A percentile compares a stretch with the other conserved stretches of the same genome.
These are phyloP conservation scores for Verticillium tricorpus DNA, from an alignment of 2,329 filamentous ascomycete genomes.

Conservation along the genomic window DNA sequence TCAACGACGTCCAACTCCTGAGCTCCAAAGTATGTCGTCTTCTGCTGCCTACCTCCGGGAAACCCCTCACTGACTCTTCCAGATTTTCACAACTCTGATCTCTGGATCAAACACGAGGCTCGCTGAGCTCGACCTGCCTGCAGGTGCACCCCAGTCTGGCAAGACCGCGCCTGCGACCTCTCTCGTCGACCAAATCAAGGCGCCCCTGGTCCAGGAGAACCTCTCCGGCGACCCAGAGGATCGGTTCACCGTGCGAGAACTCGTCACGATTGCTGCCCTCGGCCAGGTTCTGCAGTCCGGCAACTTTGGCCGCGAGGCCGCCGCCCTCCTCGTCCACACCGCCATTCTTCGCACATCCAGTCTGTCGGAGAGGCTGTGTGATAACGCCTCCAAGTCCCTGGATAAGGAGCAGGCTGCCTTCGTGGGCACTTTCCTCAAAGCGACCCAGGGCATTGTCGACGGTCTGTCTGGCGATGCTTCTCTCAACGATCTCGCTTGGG, in stretches of 20 bases:
- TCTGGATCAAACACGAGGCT: background rate
- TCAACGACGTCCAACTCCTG: constrained; percentile 58
- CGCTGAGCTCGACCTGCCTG: background rate
- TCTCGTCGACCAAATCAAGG: background rate
- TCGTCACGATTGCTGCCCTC: constrained; percentile 11
- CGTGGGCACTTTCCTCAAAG: background rate
- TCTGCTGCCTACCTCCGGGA: background rate
- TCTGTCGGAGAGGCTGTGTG: background rate
- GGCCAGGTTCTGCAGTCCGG: background rate
- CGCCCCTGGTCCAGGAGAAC: background rate
- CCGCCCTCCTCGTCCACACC: background rate
- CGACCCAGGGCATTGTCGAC: background rate
- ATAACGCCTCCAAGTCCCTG: background rate
- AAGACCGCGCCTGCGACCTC: background rate
- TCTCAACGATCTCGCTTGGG: constrained; percentile 13
- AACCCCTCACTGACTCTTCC: background rate
- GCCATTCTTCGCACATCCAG: background rate
- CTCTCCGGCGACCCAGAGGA: background rate
- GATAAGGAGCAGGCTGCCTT: background rate
- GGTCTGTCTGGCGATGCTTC: background rate
- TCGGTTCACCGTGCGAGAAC: constrained; percentile 14
- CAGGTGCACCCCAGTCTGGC: background rate
- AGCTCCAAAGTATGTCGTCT: constrained; percentile 53
- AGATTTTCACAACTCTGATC: constrained; percentile 2
- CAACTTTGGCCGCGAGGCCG: background rate